Evolutionary conservation across 768 basidiomycete species (phyloP), one percentile per base, ranked within the genome.

Genomic region (Tephrocybe sp.): DNA sequence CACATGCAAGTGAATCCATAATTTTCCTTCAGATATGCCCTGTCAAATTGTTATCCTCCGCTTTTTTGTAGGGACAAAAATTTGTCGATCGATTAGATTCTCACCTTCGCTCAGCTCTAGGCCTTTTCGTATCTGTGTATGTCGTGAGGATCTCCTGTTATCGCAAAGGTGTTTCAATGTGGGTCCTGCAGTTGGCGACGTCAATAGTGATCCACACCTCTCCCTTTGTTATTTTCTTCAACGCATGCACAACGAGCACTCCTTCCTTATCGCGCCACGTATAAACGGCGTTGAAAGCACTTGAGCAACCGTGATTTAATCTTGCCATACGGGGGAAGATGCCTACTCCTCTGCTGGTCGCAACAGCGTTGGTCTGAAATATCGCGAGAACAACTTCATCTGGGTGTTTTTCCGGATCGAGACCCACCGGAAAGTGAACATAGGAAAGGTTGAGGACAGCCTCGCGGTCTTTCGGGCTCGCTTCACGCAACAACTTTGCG

Each of bases 281-380:
- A 58, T 87, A 87, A 11, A 86, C 80, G 4, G 71, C 73, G 62
- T 86, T 86, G 68, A 88, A 87, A 5, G 82, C 82, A 45, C 75
- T 70, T 3, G 83, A 78, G 58, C 85, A 87, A 0, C 81, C 85
- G 53, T 87, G 86, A 55, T 88, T 88, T 52, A 87, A 55, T 35
- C 85, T 71, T 11, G 84, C 82, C 74, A 81, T 84, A 18, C 62
- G 69, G n/a, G 84, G 84, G 61, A 86, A 87, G n/a, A 88, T 69
- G 0, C 83, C 85, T 3, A 79, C 78, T 16, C 65, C 59, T 1
- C 70, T 64, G 1, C 80, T 82, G 3, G 83, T 76, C 3, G 76
- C 66, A 6, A 86, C 79, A 1, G 80, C 81, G 56, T 87, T 87
- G 3, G 85, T 86, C 61, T 83, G 75, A 60, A 86, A 82, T 49